Base-by-base conservation (phyloP, 2,329 filamentous ascomycete genomes). In the Zymoseptoria ardabiliae region DNA sequence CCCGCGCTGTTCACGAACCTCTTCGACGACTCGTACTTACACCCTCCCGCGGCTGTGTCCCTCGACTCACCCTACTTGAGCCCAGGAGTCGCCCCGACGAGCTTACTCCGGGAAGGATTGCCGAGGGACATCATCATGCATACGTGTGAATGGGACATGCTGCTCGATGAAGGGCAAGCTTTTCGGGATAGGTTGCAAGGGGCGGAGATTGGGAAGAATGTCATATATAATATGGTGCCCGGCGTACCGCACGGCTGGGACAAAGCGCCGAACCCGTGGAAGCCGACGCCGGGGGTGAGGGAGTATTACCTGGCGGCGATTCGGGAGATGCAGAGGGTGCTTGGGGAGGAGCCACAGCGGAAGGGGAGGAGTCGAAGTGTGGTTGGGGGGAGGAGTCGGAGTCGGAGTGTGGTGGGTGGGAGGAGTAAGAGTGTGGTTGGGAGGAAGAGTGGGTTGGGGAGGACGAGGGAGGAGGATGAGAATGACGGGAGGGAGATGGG, bases 71-170 rank as follows among this genome's bases (percentile, higher is more conserved):
- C 84, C 1, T 86, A 81, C 72, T 80, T 85, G 1, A 82, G 78
- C 7, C 84, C 84, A 0, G 81, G 81, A 30, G 78, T 82, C 9
- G 84, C 84, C 1, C 76, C 81, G 0, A 76, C 79, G 20, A 71
- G 77, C 25, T 78, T 83, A 67, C 76, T 87, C n/a, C 67, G 71
- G 25, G 77, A 78, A 21, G 77, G 76, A 1, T 70, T 87, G 1
- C 84, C 84, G 0, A 74, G 81, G n/a, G 80, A 85, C 59, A 80
- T 86, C 53, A 82, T 85, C 59, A 82, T 85, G 64, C 84, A 82
- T 68, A 81, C 83, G 50, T 86, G 84, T 69, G 84, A 87, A 69
- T 86, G 82, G 81, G 84, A 87, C 68, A 86, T 86, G 84, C 74
- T 87, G 13, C 75, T 85, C n/a, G 78, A 79, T 13, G 84, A 87